These are phyloP conservation scores for Marasmius tenuissimus DNA, from an alignment of 1,284 basidiomycete species.

Conservation along the genomic window DNA sequence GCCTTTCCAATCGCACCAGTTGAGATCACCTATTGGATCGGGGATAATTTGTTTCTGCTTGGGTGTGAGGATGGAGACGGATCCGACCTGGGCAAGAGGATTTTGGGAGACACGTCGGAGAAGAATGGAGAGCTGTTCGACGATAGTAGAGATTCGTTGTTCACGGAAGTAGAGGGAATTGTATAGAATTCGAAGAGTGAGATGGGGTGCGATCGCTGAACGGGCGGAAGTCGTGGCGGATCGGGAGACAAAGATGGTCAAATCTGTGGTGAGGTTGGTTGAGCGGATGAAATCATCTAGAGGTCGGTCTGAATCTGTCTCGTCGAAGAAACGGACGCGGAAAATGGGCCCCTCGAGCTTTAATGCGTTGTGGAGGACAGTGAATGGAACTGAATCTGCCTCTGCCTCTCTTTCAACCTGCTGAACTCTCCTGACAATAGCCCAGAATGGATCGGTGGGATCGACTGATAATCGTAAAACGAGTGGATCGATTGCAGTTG, in stretches of 20 bases:
- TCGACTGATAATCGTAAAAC: constrained; percentile 86
- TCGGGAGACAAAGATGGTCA: constrained; percentile 81
- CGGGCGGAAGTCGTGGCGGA: constrained; percentile 62
- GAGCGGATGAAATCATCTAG: constrained; percentile 77
- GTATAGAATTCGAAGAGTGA: constrained; percentile 87
- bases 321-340: constrained; percentile 96
- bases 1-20: constrained; percentile 98
- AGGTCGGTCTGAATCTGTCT: constrained; percentile 62
- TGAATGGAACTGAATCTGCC: constrained; percentile 82
- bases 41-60: constrained; percentile 76
- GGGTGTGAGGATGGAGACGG: constrained; percentile 80
- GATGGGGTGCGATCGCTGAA: constrained; percentile 72
- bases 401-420: constrained; percentile 86
- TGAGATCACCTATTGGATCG: constrained; percentile 84
- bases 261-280: constrained; percentile 86
- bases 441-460: constrained; percentile 89
- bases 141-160: constrained; percentile 72
- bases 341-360: constrained; percentile 75
- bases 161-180: constrained; percentile 94
- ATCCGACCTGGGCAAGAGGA: constrained; percentile 66
- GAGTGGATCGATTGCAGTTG: constrained; percentile 77
- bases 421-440: constrained; percentile 85
- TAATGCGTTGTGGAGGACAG: constrained; percentile 75
- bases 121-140: constrained; percentile 86
- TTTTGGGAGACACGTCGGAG: constrained; percentile 72